Evolutionary conservation across 192 early-diverging fungal genomes (phyloP), one percentile per base, ranked within the genome.

Genomic region (Linnemannia schmuckeri): DNA sequence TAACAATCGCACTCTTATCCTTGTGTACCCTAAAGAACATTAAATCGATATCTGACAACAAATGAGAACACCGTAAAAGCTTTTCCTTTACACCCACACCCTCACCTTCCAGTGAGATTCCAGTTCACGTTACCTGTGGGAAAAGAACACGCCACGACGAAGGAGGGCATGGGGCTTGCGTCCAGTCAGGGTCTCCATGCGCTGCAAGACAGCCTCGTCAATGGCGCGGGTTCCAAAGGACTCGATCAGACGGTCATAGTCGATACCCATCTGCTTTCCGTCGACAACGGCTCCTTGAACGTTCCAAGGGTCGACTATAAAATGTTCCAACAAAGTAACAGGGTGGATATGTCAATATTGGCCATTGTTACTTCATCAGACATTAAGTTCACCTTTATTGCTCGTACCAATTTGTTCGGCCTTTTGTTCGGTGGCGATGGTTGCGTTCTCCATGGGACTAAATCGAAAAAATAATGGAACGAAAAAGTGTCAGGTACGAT

Each of bases 121-220:
- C 22, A 24, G 49, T 63, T n/a, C 61, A 24, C 8, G 49, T 44
- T 86, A 97, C 96, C 96, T 89, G 89, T 99, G 98, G 69, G 97
- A 99, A 82, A 98, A 99, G 89, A 99, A 97, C 33, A 97, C 87
- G 30, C 97, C 97, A 73, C 98, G 92, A 61, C 98, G 91, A 75
- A 99, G 91, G 69, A 96, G 94, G 74, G 92, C 87, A 82, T 99
- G 98, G 42, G 96, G 93, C 81, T 90, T 90, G 44, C 91, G 92
- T 15, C 98, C 98, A 38, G 97, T 99, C 76, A 97, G 90, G 42
- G 87, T 92, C 80, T 96, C 95, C 77, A 99, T 92, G 38, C 98
- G 95, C 82, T 93, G 88, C 24, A 99, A 87, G 70, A 97, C 82
- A 63, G 88, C 95, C 27, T 90, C 87, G 76, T 97, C 95, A 70